phyloP scores from a whole-genome alignment of 2,329 filamentous ascomycete genomes.

The Hypocreales sp. region DNA sequence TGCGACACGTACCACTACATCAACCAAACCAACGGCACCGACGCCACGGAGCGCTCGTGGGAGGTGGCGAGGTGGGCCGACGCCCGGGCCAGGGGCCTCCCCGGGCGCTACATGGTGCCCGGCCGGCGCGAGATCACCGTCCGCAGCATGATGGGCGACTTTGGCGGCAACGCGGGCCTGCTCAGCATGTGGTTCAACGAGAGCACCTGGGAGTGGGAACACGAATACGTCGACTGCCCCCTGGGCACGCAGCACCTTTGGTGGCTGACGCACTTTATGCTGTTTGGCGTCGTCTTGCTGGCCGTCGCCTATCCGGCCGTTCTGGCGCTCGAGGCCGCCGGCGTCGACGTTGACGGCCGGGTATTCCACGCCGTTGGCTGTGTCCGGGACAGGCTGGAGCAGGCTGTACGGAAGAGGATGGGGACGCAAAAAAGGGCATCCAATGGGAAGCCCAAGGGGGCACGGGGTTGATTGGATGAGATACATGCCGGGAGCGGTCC shows the following conservation, averaged over 20 bases:
- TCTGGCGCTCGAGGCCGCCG: conserved; percentile 10
- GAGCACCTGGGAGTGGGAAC: conserved; percentile 57
- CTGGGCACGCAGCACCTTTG: conserved; percentile 82
- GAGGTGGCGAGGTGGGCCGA: conserved; percentile 31
- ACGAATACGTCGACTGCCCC: conserved; percentile 64
- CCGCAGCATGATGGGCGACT: conserved; percentile 96
- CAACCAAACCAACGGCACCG: conserved; percentile 38
- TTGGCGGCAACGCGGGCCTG: conserved; percentile 79
- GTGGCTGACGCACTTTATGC: conserved; percentile 77
- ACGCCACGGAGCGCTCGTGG: conserved; percentile 28
- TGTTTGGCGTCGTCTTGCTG: conserved; percentile 31
- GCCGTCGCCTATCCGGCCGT: conserved; percentile 12
- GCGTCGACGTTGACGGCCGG: conserved; percentile 19
- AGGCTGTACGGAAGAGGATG: conserved; percentile 1
- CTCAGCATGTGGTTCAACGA: conserved; percentile 82
- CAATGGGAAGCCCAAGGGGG: conserved; percentile 7
- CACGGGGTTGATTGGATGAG: conserved; percentile 10
- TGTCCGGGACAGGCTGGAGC: conserved; percentile 4
- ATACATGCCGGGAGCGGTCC: too few species aligned
- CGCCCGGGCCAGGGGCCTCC: conserved; percentile 23
- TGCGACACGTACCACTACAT: conserved; percentile 82
- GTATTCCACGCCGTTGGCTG: conserved; percentile 8
- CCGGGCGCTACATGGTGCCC: conserved; percentile 29
- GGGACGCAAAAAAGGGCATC: conserved; percentile 1
- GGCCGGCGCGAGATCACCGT: conserved; percentile 82